Percentiles rank a stretch among this genome's conserved stretches.
Evolutionary conservation across 257 asterid species (phyloP).

Genomic region (Anisodus acutangulus): DNA sequence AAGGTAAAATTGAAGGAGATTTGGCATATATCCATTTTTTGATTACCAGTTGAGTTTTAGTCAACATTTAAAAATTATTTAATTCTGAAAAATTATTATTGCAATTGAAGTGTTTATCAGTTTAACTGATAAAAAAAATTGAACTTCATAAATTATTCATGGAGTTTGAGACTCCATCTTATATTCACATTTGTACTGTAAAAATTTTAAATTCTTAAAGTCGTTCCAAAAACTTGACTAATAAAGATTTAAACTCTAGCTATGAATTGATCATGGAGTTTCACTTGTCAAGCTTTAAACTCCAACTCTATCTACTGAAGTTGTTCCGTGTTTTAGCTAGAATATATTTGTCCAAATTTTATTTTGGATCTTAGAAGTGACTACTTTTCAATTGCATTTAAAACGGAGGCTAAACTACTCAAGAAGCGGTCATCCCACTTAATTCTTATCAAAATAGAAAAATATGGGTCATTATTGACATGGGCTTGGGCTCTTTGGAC

Average conservation of each 20-base stretch:
- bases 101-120: not conserved
- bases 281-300: not conserved
- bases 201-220: not conserved
- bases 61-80: too few species aligned
- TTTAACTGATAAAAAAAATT: not conserved
- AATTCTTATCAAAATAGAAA: too few species aligned
- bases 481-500: too few species aligned
- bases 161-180: not conserved
- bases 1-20: not conserved
- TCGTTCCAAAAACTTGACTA: not conserved
- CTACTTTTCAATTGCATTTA: not conserved
- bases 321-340: not conserved
- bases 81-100: too few species aligned
- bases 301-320: too few species aligned
- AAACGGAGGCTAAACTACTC: not conserved
- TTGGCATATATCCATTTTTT: too few species aligned
- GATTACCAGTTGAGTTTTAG: too few species aligned
- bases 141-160: not conserved
- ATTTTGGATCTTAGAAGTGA: not conserved
- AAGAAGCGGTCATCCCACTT: not conserved
- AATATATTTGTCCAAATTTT: not conserved
- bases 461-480: too few species aligned
- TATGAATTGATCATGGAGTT: not conserved
- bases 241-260: not conserved
- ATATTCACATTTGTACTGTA: not conserved